phyloP scores from a whole-genome alignment of 257 asterid species.

The Pogostemon cablin region DNA sequence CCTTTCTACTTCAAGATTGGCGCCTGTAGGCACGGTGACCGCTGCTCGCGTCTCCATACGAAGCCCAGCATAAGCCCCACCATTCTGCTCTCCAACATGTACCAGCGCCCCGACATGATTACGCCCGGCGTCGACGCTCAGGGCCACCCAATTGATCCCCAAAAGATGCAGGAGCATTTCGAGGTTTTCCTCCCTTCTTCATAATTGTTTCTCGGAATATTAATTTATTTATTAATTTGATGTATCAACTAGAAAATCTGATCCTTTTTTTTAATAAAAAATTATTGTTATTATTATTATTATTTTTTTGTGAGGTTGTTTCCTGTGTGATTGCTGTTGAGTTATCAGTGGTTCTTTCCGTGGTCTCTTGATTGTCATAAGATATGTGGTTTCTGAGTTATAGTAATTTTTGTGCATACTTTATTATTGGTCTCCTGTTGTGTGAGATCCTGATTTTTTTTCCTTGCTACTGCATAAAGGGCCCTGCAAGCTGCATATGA shows the following conservation, averaged over 20 bases:
- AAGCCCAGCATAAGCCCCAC: constrained; percentile 95
- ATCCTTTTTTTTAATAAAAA: too few relatives aligned
- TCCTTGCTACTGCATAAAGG: neutral
- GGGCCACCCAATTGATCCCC: constrained; percentile 84
- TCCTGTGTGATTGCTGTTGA: neutral
- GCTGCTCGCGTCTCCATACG: constrained; percentile 93
- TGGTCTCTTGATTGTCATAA: neutral
- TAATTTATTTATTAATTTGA: neutral
- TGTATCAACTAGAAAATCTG: neutral
- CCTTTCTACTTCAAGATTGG: constrained; percentile 98
- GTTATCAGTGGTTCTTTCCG: neutral
- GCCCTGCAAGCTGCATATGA: neutral
- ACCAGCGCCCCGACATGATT: constrained; percentile 92
- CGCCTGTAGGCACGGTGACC: constrained; percentile 96
- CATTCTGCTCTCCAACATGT: constrained; percentile 83
- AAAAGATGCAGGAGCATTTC: constrained; percentile 79
- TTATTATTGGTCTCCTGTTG: neutral
- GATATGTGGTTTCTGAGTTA: constrained; percentile 2
- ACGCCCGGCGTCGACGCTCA: constrained; percentile 95
- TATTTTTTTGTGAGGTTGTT: neutral
- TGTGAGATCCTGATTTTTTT: neutral
- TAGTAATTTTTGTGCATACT: neutral
- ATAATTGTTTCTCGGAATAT: neutral
- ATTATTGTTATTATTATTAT: too few relatives aligned
- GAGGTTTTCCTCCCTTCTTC: constrained; percentile 50